These are phyloP conservation scores for Stentor coeruleus DNA, from an alignment of 73 alveolate genomes.

Conservation along the genomic window DNA sequence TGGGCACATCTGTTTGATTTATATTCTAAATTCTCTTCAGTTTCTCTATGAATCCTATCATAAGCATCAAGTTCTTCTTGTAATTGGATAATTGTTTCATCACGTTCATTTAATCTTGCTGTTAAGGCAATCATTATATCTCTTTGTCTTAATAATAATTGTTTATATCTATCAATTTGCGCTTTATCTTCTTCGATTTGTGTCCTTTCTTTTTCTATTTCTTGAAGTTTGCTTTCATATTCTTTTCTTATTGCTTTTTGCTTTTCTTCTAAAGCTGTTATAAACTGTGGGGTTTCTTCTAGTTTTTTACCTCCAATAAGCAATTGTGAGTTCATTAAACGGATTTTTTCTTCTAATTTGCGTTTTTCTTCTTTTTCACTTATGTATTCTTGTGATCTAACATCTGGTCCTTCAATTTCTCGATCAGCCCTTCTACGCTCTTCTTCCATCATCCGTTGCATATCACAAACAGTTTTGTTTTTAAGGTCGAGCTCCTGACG, in stretches of 20 bases:
- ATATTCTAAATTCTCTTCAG: conserved; percentile 56
- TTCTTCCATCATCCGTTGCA: conserved; percentile 60
- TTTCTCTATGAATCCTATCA: conserved; percentile 72
- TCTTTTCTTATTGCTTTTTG: conserved; percentile 76
- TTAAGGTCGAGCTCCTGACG: conserved; percentile 80
- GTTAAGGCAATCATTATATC: conserved; percentile 99
- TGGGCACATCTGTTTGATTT: conserved; percentile 41
- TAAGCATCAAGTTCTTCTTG: conserved; percentile 91
- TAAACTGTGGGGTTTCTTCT: conserved; percentile 91
- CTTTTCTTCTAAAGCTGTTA: conserved; percentile 80
- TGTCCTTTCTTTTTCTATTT: conserved; percentile 76
- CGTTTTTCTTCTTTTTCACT: conserved; percentile 85
- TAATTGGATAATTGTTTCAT: conserved; percentile 92
- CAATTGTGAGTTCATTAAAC: conserved; percentile 64
- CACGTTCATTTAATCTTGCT: conserved; percentile 96
- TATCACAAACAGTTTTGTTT: conserved; percentile 65
- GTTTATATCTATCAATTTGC: conserved; percentile 95
- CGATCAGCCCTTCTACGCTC: conserved; percentile 79
- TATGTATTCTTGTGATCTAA: conserved; percentile 69
- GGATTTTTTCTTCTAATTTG: conserved; percentile 80
- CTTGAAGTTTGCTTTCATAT: conserved; percentile 82
- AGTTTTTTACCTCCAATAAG: conserved; percentile 70
- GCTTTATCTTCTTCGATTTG: conserved; percentile 83
- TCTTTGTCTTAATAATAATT: conserved; percentile 92
- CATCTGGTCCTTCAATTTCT: conserved; percentile 81